phyloP scores from a whole-genome alignment of 768 basidiomycete species.

The Tricholoma saponaceum region DNA sequence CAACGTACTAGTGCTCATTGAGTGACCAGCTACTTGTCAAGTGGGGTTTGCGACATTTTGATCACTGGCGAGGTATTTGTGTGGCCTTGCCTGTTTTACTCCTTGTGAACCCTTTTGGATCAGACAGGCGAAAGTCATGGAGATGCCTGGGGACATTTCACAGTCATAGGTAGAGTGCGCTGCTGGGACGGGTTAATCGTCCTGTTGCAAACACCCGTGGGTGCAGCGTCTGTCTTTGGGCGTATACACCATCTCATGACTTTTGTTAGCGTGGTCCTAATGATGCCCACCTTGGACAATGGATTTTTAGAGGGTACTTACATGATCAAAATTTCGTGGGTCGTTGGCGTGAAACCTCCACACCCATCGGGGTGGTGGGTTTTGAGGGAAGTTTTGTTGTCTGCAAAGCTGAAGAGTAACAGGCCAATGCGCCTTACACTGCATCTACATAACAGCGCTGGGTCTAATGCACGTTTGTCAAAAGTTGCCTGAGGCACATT shows the following conservation, averaged over 20 bases:
- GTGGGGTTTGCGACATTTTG: constrained; percentile 47
- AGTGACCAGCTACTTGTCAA: constrained; percentile 22
- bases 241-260: not conserved
- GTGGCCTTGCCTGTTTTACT: not conserved
- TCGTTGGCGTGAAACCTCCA: constrained; percentile 50
- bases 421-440: not conserved
- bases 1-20: constrained; percentile 4
- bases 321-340: constrained; percentile 48
- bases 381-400: constrained; percentile 48
- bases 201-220: constrained; percentile 41
- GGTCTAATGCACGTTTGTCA: not conserved
- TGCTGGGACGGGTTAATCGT: constrained; percentile 49
- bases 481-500: not conserved
- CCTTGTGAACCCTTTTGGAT: not conserved
- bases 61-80: constrained; percentile 46
- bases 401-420: constrained; percentile 19
- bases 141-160: constrained; percentile 46
- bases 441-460: not conserved
- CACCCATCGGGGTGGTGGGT: constrained; percentile 34
- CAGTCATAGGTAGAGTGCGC: constrained; percentile 43
- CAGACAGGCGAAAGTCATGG: constrained; percentile 41
- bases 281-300: constrained; percentile 31
- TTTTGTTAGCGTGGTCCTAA: constrained; percentile 28
- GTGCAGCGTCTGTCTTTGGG: constrained; percentile 13
- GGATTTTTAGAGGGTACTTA: constrained; percentile 52